These are phyloP conservation scores for California macrophylla DNA, from an alignment of 441 rosid species.

Conservation along the genomic window DNA sequence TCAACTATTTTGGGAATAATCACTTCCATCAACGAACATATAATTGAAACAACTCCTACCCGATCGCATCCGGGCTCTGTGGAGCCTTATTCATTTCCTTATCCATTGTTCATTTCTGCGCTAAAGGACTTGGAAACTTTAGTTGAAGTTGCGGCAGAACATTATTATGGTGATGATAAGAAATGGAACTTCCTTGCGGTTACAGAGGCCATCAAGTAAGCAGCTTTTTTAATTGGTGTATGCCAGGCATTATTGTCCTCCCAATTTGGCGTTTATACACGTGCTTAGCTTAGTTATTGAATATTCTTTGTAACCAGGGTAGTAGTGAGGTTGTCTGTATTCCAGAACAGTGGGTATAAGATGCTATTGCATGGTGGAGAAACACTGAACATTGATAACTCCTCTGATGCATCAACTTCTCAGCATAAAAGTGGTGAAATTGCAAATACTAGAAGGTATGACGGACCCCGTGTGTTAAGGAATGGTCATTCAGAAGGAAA, in stretches of 20 bases:
- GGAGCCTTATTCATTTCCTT: constrained; percentile 50
- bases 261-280: neutral
- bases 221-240: constrained; percentile 5
- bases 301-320: constrained; percentile 42
- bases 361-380: constrained; percentile 91
- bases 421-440: constrained; percentile 24
- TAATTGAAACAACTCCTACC: constrained; percentile 55
- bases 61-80: constrained; percentile 28
- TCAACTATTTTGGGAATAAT: constrained; percentile 71
- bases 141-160: constrained; percentile 79
- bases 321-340: constrained; percentile 53
- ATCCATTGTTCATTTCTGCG: constrained; percentile 62
- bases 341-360: constrained; percentile 63
- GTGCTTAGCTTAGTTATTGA: constrained; percentile 16
- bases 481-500: constrained; percentile 45
- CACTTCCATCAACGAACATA: constrained; percentile 74
- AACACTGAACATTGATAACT: constrained; percentile 49
- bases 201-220: constrained; percentile 80
- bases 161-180: constrained; percentile 59
- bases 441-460: constrained; percentile 23
- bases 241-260: constrained; percentile 8
- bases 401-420: constrained; percentile 27
- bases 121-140: constrained; percentile 77
- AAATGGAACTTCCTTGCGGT: constrained; percentile 82
- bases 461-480: constrained; percentile 22